Conservation (phyloP, 345 rosid species). For the Microthlaspi erraticum region DNA sequence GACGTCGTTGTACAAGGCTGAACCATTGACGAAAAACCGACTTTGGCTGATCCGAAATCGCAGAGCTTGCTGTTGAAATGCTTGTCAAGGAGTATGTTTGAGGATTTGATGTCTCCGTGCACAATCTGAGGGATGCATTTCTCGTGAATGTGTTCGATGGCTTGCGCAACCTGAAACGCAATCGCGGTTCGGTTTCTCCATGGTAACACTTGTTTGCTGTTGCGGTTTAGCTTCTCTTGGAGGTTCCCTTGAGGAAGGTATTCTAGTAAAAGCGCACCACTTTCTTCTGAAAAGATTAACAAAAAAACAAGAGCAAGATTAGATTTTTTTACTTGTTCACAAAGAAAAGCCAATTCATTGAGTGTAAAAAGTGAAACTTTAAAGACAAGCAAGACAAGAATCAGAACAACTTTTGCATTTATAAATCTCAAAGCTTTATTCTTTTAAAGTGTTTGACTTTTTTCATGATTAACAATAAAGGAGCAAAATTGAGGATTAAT, state of each 20-base stretch:
- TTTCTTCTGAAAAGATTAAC: slow-evolving; percentile 53
- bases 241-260: slow-evolving; percentile 72
- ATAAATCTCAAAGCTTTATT: too few relatives aligned
- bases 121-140: slow-evolving; percentile 72
- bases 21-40: slow-evolving; percentile 79
- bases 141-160: slow-evolving; percentile 80
- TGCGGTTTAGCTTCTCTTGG: slow-evolving; percentile 67
- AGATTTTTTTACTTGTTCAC: too few relatives aligned
- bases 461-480: too few relatives aligned
- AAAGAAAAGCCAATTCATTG: too few relatives aligned
- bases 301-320: too few relatives aligned
- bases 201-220: slow-evolving; percentile 47
- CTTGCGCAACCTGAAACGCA: slow-evolving; percentile 71
- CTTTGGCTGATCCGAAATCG: slow-evolving; percentile 83
- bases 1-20: slow-evolving; percentile 41
- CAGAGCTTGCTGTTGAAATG: slow-evolving; percentile 76
- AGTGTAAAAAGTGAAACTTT: too few relatives aligned
- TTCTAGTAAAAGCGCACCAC: slow-evolving; percentile 75
- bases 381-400: too few relatives aligned
- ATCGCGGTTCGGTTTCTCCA: slow-evolving; percentile 69
- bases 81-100: slow-evolving; percentile 78
- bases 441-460: too few relatives aligned
- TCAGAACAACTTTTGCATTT: too few relatives aligned
- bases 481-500: neutral
- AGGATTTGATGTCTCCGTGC: slow-evolving; percentile 84